Percentiles rank a stretch among this genome's conserved stretches.
Evolutionary conservation across 768 basidiomycete genomes (phyloP).

Genomic region (Lactifluus echinatus): DNA sequence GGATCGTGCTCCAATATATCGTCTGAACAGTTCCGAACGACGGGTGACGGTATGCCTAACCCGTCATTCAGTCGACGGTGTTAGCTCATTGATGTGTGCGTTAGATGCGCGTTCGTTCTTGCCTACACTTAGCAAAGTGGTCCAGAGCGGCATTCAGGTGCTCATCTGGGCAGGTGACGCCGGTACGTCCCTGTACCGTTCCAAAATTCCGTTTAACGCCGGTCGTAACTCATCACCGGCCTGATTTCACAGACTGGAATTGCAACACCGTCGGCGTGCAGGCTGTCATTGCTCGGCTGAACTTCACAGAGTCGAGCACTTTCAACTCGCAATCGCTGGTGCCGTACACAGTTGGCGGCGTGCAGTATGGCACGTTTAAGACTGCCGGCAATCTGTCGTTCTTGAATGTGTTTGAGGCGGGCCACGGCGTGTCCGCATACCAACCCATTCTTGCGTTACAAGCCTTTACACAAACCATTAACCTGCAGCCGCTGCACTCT

Average conservation of each 20-base stretch:
- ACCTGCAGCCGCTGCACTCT: constrained; percentile 3
- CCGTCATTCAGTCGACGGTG: constrained; percentile 6
- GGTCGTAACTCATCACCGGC: constrained; percentile 35
- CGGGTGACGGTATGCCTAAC: constrained; percentile 38
- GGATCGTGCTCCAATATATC: constrained; percentile 28
- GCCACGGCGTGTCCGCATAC: constrained; percentile 22
- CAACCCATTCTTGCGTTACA: constrained; percentile 10
- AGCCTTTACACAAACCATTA: constrained; percentile 16
- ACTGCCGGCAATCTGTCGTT: constrained; percentile 41
- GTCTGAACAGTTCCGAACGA: constrained; percentile 32
- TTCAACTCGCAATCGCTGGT: constrained; percentile 34
- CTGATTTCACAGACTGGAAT: constrained; percentile 35
- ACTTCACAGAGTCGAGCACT: constrained; percentile 26
- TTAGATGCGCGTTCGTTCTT: background rate
- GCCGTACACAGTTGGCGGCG: constrained; percentile 37
- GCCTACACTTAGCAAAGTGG: background rate
- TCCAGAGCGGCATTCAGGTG: constrained; percentile 29
- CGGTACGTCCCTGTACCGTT: constrained; percentile 10
- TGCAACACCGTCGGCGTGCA: constrained; percentile 40
- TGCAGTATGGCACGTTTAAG: constrained; percentile 37
- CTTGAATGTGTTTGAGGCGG: constrained; percentile 37
- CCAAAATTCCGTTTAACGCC: background rate
- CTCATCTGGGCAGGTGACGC: constrained; percentile 40
- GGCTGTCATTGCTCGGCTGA: constrained; percentile 39
- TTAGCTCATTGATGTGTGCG: constrained; percentile 26